phyloP scores from a whole-genome alignment of 176 grass and related monocot genomes.

The Cymbopogon citratus region DNA sequence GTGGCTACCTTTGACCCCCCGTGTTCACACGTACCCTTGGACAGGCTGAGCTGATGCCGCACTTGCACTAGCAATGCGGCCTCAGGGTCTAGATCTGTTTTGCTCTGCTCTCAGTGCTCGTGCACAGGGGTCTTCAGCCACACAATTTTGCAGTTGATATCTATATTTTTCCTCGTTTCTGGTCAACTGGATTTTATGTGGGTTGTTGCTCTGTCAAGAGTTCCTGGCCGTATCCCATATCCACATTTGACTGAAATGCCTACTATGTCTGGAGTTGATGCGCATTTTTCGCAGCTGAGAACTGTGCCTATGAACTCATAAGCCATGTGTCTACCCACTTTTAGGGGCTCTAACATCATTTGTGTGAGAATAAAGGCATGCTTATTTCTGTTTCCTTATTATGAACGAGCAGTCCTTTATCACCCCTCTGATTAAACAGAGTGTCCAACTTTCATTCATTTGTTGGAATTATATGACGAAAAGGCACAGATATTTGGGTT shows the following conservation, averaged over 20 bases:
- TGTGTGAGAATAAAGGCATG: background rate
- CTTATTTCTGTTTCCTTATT: background rate
- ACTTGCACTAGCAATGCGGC: conserved; percentile 13
- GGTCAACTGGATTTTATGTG: background rate
- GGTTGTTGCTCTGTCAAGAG: background rate
- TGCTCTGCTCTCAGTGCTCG: conserved; percentile 16
- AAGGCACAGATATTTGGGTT: conserved; percentile 16
- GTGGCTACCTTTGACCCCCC: conserved; percentile 20
- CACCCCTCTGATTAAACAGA: background rate
- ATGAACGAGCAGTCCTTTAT: background rate
- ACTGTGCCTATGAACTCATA: background rate
- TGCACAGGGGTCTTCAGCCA: conserved; percentile 16
- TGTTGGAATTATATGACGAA: background rate
- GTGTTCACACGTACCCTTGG: conserved; percentile 35
- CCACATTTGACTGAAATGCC: background rate
- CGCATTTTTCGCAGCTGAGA: background rate
- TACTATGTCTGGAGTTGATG: background rate
- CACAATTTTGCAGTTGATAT: background rate
- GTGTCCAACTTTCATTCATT: background rate
- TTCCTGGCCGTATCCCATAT: background rate
- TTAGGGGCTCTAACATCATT: background rate
- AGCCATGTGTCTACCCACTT: background rate
- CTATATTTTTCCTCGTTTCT: background rate
- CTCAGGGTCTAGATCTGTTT: conserved; percentile 23
- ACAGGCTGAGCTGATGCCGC: conserved; percentile 21